These are phyloP conservation scores for Gracilariopsis chorda DNA, from an alignment of 23 red algal species.

Conservation along the genomic window DNA sequence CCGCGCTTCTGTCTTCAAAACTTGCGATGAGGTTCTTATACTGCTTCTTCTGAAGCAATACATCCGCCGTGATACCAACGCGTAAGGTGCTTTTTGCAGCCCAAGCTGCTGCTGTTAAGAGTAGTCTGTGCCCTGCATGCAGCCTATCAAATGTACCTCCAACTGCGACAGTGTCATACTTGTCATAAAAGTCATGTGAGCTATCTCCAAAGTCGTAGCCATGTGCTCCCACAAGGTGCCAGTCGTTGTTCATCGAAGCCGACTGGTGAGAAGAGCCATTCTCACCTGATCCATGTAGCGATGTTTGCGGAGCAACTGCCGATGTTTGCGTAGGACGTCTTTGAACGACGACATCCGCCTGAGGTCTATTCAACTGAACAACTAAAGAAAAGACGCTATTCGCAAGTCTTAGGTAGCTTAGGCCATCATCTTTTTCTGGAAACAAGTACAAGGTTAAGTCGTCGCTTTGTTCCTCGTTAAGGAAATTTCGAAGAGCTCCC, in stretches of 20 bases:
- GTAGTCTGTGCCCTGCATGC: constrained; percentile 95
- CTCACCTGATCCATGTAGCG: background rate
- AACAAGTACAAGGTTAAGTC: background rate
- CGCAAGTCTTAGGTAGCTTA: constrained; percentile 47
- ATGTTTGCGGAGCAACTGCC: background rate
- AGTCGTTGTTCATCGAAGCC: background rate
- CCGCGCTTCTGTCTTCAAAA: constrained; percentile 24
- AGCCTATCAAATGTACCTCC: constrained; percentile 98
- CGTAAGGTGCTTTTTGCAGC: constrained; percentile 30
- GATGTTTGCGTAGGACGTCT: background rate
- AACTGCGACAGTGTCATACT: constrained; percentile 79
- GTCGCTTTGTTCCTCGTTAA: background rate
- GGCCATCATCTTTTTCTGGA: background rate
- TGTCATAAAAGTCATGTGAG: constrained; percentile 43
- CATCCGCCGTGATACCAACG: constrained; percentile 74
- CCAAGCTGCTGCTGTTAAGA: constrained; percentile 80
- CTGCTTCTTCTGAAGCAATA: constrained; percentile 58
- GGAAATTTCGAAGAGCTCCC: background rate
- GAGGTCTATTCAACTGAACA: constrained; percentile 26
- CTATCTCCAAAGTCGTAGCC: constrained; percentile 35
- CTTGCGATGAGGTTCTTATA: constrained; percentile 52
- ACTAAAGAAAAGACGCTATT: constrained; percentile 26
- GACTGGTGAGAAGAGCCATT: background rate
- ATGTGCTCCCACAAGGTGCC: background rate
- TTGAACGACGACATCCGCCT: constrained; percentile 18